A percentile compares a stretch with the other conserved stretches of the same genome.
These are phyloP conservation scores for Pulveroboletus frians DNA, from an alignment of 768 basidiomycete genomes.

Conservation along the genomic window DNA sequence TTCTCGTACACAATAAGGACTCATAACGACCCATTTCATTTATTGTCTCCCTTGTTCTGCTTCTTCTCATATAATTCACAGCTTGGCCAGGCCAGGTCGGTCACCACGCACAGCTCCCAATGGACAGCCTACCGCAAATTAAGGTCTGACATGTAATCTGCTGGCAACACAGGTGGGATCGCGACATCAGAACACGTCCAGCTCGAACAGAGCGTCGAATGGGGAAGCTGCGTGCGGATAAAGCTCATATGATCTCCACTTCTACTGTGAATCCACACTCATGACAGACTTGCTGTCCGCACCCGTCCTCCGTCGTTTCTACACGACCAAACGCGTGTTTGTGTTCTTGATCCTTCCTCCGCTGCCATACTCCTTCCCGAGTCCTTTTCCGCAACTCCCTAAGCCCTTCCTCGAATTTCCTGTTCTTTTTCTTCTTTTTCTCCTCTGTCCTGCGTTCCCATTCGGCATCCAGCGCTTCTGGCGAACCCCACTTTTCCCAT, in stretches of 20 bases:
- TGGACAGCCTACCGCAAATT: slow-evolving; percentile 47
- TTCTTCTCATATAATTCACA: slow-evolving; percentile 14
- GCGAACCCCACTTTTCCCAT: slow-evolving; percentile 96
- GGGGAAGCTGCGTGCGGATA: neutral
- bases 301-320: slow-evolving; percentile 48
- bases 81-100: slow-evolving; percentile 32
- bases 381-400: slow-evolving; percentile 80
- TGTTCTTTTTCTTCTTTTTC: slow-evolving; percentile 87
- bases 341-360: slow-evolving; percentile 82
- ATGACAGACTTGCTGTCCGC: slow-evolving; percentile 70
- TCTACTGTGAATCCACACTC: slow-evolving; percentile 90
- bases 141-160: slow-evolving; percentile 82
- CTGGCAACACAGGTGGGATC: slow-evolving; percentile 40
- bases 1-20: slow-evolving; percentile 28
- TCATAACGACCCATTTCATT: slow-evolving; percentile 5
- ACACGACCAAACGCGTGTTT: slow-evolving; percentile 72
- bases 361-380: slow-evolving; percentile 86
- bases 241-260: slow-evolving; percentile 67
- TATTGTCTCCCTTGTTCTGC: slow-evolving; percentile 23
- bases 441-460: slow-evolving; percentile 73
- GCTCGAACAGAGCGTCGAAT: too few relatives aligned
- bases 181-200: too few relatives aligned
- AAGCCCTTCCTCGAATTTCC: slow-evolving; percentile 90
- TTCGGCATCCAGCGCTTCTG: slow-evolving; percentile 85
- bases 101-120: slow-evolving; percentile 62